Conservation (phyloP, 2,329 filamentous ascomycete genomes). For the Tolypocladium tundrense region DNA sequence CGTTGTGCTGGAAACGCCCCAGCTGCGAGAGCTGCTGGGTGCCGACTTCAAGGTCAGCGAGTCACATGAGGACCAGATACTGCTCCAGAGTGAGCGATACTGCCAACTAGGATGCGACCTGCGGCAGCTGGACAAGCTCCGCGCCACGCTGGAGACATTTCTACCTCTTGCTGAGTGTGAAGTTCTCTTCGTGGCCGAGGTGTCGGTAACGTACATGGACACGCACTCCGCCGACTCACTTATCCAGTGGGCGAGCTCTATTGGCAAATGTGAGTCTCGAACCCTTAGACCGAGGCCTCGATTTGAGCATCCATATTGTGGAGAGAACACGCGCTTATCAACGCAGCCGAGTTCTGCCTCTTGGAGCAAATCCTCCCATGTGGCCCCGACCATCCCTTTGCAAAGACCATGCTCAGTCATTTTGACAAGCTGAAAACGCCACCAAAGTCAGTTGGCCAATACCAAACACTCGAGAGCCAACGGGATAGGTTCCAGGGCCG, state of each 20-base stretch:
- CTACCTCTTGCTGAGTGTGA: constrained; percentile 47
- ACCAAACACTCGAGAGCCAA: constrained; percentile 59
- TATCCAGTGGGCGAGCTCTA: constrained; percentile 64
- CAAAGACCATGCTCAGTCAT: constrained; percentile 72
- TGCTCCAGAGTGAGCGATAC: constrained; percentile 61
- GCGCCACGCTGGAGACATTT: constrained; percentile 46
- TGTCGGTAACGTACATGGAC: constrained; percentile 87
- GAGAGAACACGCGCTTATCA: background rate
- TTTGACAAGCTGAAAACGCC: constrained; percentile 74
- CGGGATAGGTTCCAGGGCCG: constrained; percentile 52
- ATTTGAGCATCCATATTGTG: background rate
- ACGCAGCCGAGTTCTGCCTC: constrained; percentile 66
- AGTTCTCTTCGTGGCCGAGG: constrained; percentile 78
- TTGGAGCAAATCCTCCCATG: constrained; percentile 80
- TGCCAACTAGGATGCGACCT: constrained; percentile 75
- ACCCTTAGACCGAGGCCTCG: background rate
- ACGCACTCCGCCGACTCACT: constrained; percentile 60
- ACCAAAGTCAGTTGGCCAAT: constrained; percentile 61
- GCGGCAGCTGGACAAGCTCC: constrained; percentile 52
- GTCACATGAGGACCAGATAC: constrained; percentile 31
- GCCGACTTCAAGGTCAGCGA: constrained; percentile 21
- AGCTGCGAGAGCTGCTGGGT: constrained; percentile 35
- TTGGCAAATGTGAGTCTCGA: constrained; percentile 50
- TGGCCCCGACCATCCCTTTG: constrained; percentile 71
- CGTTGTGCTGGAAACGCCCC: constrained; percentile 53